Evolutionary conservation across 2,329 filamentous ascomycete species (phyloP).

Genomic region (Neofusicoccum ribis): DNA sequence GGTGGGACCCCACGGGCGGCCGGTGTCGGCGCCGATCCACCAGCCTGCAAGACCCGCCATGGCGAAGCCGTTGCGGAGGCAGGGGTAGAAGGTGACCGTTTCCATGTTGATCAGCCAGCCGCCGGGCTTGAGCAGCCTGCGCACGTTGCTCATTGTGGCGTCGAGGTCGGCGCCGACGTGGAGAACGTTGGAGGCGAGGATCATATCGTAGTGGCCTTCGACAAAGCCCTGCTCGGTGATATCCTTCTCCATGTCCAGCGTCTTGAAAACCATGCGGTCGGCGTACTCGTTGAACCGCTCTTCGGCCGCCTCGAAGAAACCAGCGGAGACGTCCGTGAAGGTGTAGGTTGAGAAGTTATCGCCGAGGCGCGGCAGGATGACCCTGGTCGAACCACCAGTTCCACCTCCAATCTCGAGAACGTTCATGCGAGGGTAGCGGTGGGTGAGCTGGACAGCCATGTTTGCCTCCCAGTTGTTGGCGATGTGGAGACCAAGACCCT

Average conservation of each 20-base stretch:
- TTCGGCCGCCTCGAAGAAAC: slow-evolving; percentile 20
- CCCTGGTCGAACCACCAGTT: slow-evolving; percentile 21
- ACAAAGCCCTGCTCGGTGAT: slow-evolving; percentile 4
- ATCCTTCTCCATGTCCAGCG: no score
- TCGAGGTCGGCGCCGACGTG: slow-evolving; percentile 23
- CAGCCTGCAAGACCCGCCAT: slow-evolving; percentile 27
- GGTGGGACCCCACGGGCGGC: no score
- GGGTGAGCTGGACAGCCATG: neutral
- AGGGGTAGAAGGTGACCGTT: slow-evolving; percentile 25
- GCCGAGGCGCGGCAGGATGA: neutral
- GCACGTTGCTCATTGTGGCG: slow-evolving; percentile 17
- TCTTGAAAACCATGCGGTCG: slow-evolving; percentile 19
- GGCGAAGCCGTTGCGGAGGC: neutral
- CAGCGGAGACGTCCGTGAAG: slow-evolving; percentile 24
- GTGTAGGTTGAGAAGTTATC: slow-evolving; percentile 22
- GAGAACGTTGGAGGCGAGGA: slow-evolving; percentile 24
- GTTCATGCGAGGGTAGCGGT: neutral
- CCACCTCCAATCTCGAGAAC: slow-evolving; percentile 24
- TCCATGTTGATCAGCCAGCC: slow-evolving; percentile 34
- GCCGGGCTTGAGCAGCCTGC: slow-evolving; percentile 1
- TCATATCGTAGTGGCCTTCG: slow-evolving; percentile 23
- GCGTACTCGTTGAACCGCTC: slow-evolving; percentile 3
- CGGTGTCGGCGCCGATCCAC: no score
- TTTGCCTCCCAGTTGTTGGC: no score
- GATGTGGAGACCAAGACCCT: neutral